Conservation (phyloP, 768 basidiomycete species). For the Leccinum barrowsii region DNA sequence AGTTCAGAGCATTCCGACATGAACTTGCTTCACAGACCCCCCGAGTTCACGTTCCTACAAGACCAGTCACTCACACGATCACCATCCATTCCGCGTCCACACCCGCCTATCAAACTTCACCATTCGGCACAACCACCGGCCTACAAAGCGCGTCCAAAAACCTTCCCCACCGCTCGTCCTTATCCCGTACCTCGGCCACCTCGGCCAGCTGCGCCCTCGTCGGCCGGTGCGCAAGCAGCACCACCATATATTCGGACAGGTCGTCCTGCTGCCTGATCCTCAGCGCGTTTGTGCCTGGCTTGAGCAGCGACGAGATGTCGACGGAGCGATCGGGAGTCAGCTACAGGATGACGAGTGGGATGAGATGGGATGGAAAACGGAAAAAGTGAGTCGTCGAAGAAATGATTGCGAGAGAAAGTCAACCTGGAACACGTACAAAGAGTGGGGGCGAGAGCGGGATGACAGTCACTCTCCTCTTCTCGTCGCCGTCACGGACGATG, state of each 20-base stretch:
- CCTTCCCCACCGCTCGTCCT: conserved; percentile 21
- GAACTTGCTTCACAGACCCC: too few species aligned
- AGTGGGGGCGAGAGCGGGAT: conserved; percentile 30
- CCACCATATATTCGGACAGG: conserved; percentile 43
- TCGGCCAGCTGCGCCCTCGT: conserved; percentile 41
- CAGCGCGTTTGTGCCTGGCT: conserved; percentile 40
- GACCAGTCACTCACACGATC: too few species aligned
- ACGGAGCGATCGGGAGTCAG: conserved; percentile 46
- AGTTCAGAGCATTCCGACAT: too few species aligned
- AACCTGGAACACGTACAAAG: conserved; percentile 31
- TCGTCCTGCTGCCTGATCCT: conserved; percentile 42
- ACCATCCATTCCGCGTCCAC: not conserved
- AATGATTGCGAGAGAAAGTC: not conserved
- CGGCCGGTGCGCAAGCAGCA: conserved; percentile 49
- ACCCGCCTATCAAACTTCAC: not conserved
- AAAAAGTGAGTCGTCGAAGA: not conserved
- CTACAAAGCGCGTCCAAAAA: conserved; percentile 15
- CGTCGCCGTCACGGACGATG: not conserved
- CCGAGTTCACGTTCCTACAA: too few species aligned
- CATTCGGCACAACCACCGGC: not conserved
- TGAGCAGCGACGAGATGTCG: conserved; percentile 47
- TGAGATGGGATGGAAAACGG: not conserved
- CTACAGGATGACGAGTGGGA: conserved; percentile 29
- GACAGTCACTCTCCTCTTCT: conserved; percentile 1
- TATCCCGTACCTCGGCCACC: conserved; percentile 9